These are phyloP conservation scores for Dipodascopsis uninucleata DNA, from an alignment of 805 yeast genomes.

Conservation along the genomic window DNA sequence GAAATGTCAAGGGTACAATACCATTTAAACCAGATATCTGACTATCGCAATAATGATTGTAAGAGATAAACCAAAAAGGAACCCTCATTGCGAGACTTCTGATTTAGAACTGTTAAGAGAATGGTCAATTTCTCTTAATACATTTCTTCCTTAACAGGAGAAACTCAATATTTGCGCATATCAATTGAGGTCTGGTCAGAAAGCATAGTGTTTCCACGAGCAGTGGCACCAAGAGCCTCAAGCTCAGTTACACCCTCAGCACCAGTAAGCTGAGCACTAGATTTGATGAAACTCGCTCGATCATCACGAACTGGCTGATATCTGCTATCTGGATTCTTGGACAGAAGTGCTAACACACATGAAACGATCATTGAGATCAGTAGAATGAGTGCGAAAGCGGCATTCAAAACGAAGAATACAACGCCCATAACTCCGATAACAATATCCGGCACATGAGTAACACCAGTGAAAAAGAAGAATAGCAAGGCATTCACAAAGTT, in stretches of 20 bases:
- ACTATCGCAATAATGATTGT: too few relatives aligned
- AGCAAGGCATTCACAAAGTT: slow-evolving; percentile 78
- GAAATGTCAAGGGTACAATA: too few relatives aligned
- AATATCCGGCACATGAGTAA: slow-evolving; percentile 73
- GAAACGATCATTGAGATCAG: slow-evolving; percentile 83
- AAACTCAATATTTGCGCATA: too few relatives aligned
- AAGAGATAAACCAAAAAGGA: too few relatives aligned
- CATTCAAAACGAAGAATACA: slow-evolving; percentile 83
- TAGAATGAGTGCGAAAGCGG: slow-evolving; percentile 77
- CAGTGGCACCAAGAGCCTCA: slow-evolving; percentile 64
- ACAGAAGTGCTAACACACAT: slow-evolving; percentile 75
- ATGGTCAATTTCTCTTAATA: too few relatives aligned
- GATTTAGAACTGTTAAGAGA: too few relatives aligned
- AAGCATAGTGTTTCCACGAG: slow-evolving; percentile 28
- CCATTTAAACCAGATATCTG: too few relatives aligned
- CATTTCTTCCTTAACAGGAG: too few relatives aligned
- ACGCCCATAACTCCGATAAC: slow-evolving; percentile 93
- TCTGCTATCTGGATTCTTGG: slow-evolving; percentile 90
- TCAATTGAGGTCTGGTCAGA: too few relatives aligned
- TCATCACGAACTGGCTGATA: slow-evolving; percentile 97
- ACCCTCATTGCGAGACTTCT: too few relatives aligned
- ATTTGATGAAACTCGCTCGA: slow-evolving; percentile 79
- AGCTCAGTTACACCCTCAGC: slow-evolving; percentile 68
- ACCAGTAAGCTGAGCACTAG: slow-evolving; percentile 33
- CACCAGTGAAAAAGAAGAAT: slow-evolving; percentile 80